Evolutionary conservation across 805 yeast genomes (phyloP).

Genomic region (Candida michaelii): DNA sequence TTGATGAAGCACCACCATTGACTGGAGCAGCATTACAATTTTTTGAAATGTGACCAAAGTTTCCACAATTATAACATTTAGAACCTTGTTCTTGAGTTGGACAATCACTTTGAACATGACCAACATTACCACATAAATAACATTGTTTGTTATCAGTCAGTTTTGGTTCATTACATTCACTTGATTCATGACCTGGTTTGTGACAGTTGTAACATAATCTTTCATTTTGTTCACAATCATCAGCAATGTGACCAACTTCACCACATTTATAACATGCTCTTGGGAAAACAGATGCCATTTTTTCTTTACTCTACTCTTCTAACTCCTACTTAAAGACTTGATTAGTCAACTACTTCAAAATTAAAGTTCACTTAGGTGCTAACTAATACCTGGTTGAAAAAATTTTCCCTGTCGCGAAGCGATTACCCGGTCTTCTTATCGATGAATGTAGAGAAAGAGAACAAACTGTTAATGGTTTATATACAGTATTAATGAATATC

Average conservation of each 20-base stretch:
- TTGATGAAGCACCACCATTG: conserved; percentile 1
- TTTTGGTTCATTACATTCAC: conserved; percentile 86
- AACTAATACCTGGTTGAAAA: conserved; percentile 5
- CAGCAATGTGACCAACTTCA: conserved; percentile 87
- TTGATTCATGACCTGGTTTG: conserved; percentile 84
- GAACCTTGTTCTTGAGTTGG: conserved; percentile 61
- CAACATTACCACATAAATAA: conserved; percentile 88
- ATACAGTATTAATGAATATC: conserved; percentile 7
- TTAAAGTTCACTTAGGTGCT: neutral
- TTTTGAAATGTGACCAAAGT: conserved; percentile 78
- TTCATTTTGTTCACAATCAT: conserved; percentile 79
- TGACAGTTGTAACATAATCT: conserved; percentile 92
- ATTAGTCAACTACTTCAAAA: conserved; percentile 3
- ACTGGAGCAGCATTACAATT: conserved; percentile 52
- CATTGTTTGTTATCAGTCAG: conserved; percentile 85
- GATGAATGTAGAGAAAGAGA: too few species aligned
- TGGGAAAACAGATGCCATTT: conserved; percentile 49
- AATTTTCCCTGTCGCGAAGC: conserved; percentile 11
- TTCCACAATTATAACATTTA: conserved; percentile 64
- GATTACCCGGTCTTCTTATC: conserved; percentile 8
- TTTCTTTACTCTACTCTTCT: conserved; percentile 1
- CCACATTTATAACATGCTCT: conserved; percentile 93
- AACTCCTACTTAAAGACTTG: conserved; percentile 1
- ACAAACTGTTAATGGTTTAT: too few species aligned
- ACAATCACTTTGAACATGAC: conserved; percentile 88